phyloP scores from a whole-genome alignment of 345 rosid species.

The Stellera chamaejasme region DNA sequence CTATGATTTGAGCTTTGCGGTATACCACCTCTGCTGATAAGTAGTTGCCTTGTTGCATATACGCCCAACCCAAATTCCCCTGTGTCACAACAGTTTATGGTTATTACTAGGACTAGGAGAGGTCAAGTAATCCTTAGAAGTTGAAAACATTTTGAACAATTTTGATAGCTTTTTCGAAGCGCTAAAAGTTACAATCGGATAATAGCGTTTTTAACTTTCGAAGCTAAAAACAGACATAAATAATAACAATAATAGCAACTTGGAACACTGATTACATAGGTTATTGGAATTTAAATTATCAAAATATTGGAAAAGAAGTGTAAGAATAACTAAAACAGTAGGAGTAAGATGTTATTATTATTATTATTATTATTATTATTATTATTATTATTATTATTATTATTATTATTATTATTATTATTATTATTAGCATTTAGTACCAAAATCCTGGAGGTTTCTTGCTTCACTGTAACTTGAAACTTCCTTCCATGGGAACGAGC shows the following conservation, averaged over 20 bases:
- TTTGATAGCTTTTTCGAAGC: too few species aligned
- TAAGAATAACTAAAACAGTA: not conserved
- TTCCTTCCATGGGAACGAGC: conserved; percentile 97
- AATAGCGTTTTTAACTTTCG: too few species aligned
- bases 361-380: too few species aligned
- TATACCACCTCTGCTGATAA: conserved; percentile 69
- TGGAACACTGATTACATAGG: not conserved
- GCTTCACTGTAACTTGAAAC: conserved; percentile 78
- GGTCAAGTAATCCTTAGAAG: too few species aligned
- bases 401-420: too few species aligned
- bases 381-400: too few species aligned
- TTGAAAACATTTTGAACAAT: too few species aligned
- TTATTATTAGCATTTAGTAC: too few species aligned
- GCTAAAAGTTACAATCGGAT: too few species aligned
- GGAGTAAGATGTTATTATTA: too few species aligned
- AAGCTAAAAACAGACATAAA: not conserved
- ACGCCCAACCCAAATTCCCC: conserved; percentile 99
- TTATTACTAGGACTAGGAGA: too few species aligned
- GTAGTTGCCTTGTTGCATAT: conserved; percentile 71
- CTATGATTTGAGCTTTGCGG: conserved; percentile 65
- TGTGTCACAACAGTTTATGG: conserved; percentile 13
- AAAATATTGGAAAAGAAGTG: not conserved
- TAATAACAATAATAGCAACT: not conserved
- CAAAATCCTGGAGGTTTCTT: conserved; percentile 82
- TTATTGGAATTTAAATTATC: too few species aligned